phyloP scores from a whole-genome alignment of 352 stramenopile species.

The Globisporangium echinulatum region DNA sequence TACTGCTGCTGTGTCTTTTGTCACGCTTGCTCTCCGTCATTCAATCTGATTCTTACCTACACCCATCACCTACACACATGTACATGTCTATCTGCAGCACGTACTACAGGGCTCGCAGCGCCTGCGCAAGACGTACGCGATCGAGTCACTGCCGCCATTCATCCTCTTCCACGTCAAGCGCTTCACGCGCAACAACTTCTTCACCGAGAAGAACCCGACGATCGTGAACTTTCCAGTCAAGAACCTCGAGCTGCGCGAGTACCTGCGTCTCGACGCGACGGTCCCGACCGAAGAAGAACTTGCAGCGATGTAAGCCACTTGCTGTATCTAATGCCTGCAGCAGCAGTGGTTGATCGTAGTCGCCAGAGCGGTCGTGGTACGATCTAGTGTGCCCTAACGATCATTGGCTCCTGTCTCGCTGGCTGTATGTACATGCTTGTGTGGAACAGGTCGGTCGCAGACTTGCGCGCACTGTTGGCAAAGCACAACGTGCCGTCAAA shows the following conservation, averaged over 20 bases:
- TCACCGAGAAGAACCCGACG: conserved; percentile 98
- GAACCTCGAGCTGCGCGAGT: conserved; percentile 95
- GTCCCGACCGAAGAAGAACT: conserved; percentile 54
- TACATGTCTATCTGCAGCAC: conserved; percentile 21
- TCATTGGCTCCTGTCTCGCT: background rate
- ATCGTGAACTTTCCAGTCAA: conserved; percentile 99
- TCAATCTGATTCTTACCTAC: too few species aligned
- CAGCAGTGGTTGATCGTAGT: too few species aligned
- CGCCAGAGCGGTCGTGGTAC: too few species aligned
- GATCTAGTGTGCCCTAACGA: background rate
- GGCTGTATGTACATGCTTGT: background rate
- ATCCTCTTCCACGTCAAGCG: conserved; percentile 97
- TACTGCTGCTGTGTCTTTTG: background rate
- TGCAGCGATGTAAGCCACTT: conserved; percentile 20
- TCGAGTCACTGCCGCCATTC: conserved; percentile 91
- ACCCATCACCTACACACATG: background rate
- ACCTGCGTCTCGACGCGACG: conserved; percentile 53
- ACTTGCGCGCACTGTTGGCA: conserved; percentile 52
- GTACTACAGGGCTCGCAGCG: conserved; percentile 76
- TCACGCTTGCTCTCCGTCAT: too few species aligned
- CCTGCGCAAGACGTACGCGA: conserved; percentile 89
- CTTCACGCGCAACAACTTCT: conserved; percentile 98
- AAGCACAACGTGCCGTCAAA: conserved; percentile 45
- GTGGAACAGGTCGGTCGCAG: conserved; percentile 40
- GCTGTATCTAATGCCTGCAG: background rate